These are phyloP conservation scores for Collybiopsis luxurians DNA, from an alignment of 768 basidiomycete genomes.

Conservation along the genomic window DNA sequence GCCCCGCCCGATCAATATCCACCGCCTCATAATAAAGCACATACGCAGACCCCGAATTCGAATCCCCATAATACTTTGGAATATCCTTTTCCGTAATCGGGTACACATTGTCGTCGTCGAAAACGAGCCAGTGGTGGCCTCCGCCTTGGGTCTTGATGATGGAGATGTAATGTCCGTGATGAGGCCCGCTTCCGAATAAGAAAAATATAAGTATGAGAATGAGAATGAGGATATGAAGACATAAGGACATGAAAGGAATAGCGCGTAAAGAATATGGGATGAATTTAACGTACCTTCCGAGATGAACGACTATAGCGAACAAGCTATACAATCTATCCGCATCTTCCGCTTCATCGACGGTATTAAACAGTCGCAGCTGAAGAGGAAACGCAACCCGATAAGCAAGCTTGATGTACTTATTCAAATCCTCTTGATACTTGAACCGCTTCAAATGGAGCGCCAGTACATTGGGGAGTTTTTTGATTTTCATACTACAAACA, in stretches of 20 bases:
- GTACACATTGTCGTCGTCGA: conserved; percentile 94
- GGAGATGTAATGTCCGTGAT: conserved; percentile 97
- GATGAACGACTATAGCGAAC: conserved; percentile 98
- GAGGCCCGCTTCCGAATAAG: conserved; percentile 70
- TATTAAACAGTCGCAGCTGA: conserved; percentile 94
- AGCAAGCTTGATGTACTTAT: conserved; percentile 90
- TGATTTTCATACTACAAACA: conserved; percentile 90
- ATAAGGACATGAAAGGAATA: too few species aligned
- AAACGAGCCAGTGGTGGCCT: conserved; percentile 87
- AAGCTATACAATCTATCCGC: conserved; percentile 93
- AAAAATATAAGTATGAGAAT: conserved; percentile 12
- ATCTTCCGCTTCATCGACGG: conserved; percentile 88
- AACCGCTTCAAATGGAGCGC: conserved; percentile 97
- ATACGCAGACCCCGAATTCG: conserved; percentile 84
- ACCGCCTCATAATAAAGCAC: conserved; percentile 96
- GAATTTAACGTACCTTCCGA: conserved; percentile 90
- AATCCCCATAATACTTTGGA: conserved; percentile 92
- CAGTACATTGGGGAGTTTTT: conserved; percentile 91
- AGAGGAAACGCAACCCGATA: conserved; percentile 97
- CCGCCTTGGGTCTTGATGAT: conserved; percentile 82
- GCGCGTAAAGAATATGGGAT: too few species aligned
- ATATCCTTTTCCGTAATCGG: conserved; percentile 88
- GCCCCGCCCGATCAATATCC: conserved; percentile 71
- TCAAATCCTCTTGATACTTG: conserved; percentile 94
- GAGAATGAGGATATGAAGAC: conserved; percentile 16